Evolutionary conservation across 352 stramenopile genomes (phyloP).

Genomic region (Aphanomyces stellatus): DNA sequence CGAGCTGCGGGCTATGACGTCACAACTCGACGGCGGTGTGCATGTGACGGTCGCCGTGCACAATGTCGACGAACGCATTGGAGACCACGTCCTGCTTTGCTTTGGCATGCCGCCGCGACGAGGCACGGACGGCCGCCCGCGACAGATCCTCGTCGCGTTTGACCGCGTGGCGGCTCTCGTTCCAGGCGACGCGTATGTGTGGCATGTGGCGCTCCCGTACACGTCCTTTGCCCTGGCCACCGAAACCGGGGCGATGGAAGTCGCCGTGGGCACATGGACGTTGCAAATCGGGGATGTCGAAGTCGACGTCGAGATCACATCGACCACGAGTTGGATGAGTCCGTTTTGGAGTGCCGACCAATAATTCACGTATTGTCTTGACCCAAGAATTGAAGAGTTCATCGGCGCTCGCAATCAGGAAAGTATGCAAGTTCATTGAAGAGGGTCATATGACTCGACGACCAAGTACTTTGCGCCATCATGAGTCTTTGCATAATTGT

Average conservation of each 20-base stretch:
- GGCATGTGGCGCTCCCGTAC: slow-evolving; percentile 30
- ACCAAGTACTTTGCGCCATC: too few relatives aligned
- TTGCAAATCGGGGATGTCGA: slow-evolving; percentile 26
- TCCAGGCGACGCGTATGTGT: slow-evolving; percentile 20
- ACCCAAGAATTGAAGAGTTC: too few relatives aligned
- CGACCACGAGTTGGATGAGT: neutral
- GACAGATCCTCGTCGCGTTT: slow-evolving; percentile 49
- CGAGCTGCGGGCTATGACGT: neutral
- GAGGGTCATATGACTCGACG: too few relatives aligned
- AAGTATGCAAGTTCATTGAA: too few relatives aligned
- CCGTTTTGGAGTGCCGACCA: neutral
- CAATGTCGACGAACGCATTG: slow-evolving; percentile 35
- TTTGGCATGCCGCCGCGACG: slow-evolving; percentile 30
- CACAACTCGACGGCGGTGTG: neutral
- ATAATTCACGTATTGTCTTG: too few relatives aligned
- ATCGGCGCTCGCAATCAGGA: too few relatives aligned
- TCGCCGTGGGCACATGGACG: slow-evolving; percentile 35
- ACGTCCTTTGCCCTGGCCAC: slow-evolving; percentile 36
- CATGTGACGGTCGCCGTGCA: slow-evolving; percentile 9
- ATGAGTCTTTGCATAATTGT: too few relatives aligned
- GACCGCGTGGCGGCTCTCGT: slow-evolving; percentile 35
- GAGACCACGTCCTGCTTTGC: slow-evolving; percentile 35
- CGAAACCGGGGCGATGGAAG: slow-evolving; percentile 29
- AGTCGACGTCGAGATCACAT: slow-evolving; percentile 30
- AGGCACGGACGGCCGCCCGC: slow-evolving; percentile 28